phyloP scores from a whole-genome alignment of 306 rosid species.

The Ammopiptanthus mongolicus region DNA sequence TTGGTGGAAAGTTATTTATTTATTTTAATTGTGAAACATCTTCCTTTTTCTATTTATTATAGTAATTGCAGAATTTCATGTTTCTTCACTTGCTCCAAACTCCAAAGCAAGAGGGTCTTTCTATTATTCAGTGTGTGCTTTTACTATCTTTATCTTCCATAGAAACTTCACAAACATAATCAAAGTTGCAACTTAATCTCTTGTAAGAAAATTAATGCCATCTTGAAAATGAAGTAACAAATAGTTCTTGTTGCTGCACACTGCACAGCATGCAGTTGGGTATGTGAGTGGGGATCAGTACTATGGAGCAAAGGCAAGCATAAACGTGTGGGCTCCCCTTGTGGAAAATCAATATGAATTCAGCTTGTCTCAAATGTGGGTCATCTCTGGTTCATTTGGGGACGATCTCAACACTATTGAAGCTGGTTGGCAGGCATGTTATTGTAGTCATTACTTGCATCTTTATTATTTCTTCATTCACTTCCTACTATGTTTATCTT shows the following conservation, averaged over 20 bases:
- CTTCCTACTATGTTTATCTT: not conserved
- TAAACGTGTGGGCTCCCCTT: constrained; percentile 82
- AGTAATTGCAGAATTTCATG: constrained; percentile 21
- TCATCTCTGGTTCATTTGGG: constrained; percentile 83
- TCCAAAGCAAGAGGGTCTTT: not conserved
- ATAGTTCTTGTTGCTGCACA: not conserved
- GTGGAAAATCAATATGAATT: constrained; percentile 71
- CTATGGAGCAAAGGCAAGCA: constrained; percentile 84
- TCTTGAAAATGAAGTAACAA: not conserved
- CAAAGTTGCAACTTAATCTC: not conserved
- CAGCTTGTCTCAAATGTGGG: constrained; percentile 89
- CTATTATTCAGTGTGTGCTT: not conserved
- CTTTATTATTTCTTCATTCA: not conserved
- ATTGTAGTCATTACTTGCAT: not conserved
- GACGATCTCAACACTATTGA: constrained; percentile 88
- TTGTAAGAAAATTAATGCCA: not conserved
- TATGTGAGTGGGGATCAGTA: constrained; percentile 71
- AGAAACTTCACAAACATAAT: not conserved
- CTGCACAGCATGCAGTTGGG: constrained; percentile 82
- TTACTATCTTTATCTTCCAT: not conserved
- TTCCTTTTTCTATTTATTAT: not conserved
- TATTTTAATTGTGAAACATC: constrained; percentile 3
- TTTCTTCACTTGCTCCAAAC: constrained; percentile 3
- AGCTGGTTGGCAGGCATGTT: constrained; percentile 88
- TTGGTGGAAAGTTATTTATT: too few species aligned